Evolutionary conservation across 192 early-diverging fungal species (phyloP).

Genomic region (Thamnidium elegans): DNA sequence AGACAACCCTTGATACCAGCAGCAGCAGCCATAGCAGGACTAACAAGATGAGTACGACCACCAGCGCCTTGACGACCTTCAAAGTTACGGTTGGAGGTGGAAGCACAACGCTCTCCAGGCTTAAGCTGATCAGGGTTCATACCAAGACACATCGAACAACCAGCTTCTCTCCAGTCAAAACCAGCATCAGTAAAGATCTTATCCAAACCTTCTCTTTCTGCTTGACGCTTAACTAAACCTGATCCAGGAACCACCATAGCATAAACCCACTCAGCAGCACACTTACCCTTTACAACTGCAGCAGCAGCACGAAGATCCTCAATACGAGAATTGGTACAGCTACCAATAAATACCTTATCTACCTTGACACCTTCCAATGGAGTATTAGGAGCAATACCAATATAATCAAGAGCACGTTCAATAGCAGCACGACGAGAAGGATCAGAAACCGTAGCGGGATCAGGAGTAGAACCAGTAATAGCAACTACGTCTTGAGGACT

Average conservation of each 20-base stretch:
- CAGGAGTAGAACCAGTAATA: conserved; percentile 60
- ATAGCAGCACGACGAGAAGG: conserved; percentile 44
- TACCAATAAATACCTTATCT: conserved; percentile 75
- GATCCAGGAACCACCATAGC: conserved; percentile 77
- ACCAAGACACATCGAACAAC: conserved; percentile 71
- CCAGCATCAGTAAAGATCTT: conserved; percentile 65
- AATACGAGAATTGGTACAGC: conserved; percentile 73
- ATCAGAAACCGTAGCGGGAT: conserved; percentile 47
- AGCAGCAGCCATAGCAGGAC: conserved; percentile 70
- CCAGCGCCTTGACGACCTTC: conserved; percentile 67
- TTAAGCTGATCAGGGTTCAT: conserved; percentile 74
- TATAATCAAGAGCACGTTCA: conserved; percentile 58
- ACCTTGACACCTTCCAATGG: conserved; percentile 52
- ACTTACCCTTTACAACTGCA: conserved; percentile 53
- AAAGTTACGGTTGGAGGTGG: conserved; percentile 75
- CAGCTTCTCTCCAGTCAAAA: conserved; percentile 71
- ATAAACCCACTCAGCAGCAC: conserved; percentile 56
- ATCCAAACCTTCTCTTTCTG: conserved; percentile 68
- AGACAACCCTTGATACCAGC: conserved; percentile 62
- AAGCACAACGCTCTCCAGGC: conserved; percentile 66
- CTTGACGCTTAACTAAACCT: conserved; percentile 66
- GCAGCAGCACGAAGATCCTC: conserved; percentile 69
- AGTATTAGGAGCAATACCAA: conserved; percentile 61
- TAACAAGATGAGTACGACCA: conserved; percentile 63
- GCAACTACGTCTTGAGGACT: conserved; percentile 63